Evolutionary conservation across 78 protist species (phyloP), one percentile per base, ranked within the genome.

Genomic region (Pigoraptor vietnamica): DNA sequence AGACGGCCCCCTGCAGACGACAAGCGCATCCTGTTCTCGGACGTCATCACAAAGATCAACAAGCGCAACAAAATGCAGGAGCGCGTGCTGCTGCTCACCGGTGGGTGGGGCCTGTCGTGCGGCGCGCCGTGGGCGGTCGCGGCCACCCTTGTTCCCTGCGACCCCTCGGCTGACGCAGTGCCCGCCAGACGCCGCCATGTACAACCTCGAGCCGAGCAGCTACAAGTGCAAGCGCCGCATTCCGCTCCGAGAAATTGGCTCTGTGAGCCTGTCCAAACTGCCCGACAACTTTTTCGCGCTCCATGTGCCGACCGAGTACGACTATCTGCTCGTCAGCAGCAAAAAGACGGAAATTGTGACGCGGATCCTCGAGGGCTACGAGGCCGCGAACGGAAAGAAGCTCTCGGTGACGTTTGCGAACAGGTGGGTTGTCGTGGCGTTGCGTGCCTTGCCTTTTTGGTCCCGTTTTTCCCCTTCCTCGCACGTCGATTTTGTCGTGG

Each of bases 1-100:
- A n/a, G n/a, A n/a, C n/a, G n/a, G n/a, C n/a, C n/a, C n/a, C n/a
- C n/a, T 81, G 2, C 87, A 92, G 90, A 89, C 40, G 98, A 96
- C 86, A 91, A 92, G 82, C 56, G 81, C 24, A 91, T 96, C 10
- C 92, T 91, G 0, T 96, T 95, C 82, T 95, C 97, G 35, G 98
- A 95, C 81, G 94, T 96, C 25, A 55, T 96, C 33, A 84, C 93
- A 34, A 96, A 96, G 89, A 93, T 96, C 32, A 96, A 96, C 94
- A 96, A 95, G 88, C 86, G 97, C 38, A 94, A 95, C 91, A 95
- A 94, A 79, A 95, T 95, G 95, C 98, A 96, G 89, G 94, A 95
- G 90, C 87, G 98, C 39, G 94, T 95, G 29, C 82, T 96, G 19
- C 90, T 96, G 23, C 37, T 95, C 0, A 92, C 93, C 0, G 93